These are phyloP conservation scores for Sporothrix curviconia DNA, from an alignment of 2,329 filamentous ascomycete genomes.

Conservation along the genomic window DNA sequence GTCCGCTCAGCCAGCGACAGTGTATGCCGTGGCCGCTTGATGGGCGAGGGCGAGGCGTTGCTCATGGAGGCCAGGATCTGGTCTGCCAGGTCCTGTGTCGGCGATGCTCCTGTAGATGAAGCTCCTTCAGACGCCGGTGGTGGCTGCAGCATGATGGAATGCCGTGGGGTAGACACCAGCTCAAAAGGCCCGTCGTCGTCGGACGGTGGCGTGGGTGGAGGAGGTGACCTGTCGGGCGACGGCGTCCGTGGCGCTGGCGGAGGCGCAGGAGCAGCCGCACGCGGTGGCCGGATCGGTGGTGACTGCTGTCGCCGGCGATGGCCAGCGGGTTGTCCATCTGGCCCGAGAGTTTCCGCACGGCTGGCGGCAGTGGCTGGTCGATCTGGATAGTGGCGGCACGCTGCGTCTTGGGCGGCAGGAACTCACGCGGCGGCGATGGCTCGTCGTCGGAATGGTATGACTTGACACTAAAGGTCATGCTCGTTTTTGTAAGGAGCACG, in stretches of 20 bases:
- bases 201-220: neutral
- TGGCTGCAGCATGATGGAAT: slow-evolving; percentile 8
- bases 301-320: slow-evolving; percentile 10
- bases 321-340: neutral
- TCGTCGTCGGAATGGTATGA: slow-evolving; percentile 17
- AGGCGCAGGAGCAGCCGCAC: neutral
- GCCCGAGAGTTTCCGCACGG: slow-evolving; percentile 6
- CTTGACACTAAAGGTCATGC: slow-evolving; percentile 18
- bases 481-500: slow-evolving; percentile 14
- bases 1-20: slow-evolving; percentile 72
- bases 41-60: slow-evolving; percentile 50
- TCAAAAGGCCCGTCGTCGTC: slow-evolving; percentile 2
- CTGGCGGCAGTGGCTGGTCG: slow-evolving; percentile 2
- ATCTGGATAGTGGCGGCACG: neutral
- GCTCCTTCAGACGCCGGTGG: neutral
- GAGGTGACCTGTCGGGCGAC: slow-evolving; percentile 11
- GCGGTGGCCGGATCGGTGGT: slow-evolving; percentile 7
- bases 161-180: slow-evolving; percentile 9
- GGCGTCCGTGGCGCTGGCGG: slow-evolving; percentile 5
- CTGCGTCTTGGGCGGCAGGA: neutral
- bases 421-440: slow-evolving; percentile 1
- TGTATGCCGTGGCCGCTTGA: slow-evolving; percentile 48
- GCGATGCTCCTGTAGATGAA: neutral
- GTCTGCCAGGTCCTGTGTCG: slow-evolving; percentile 44
- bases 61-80: slow-evolving; percentile 50